Conservation (phyloP, 306 rosid species). For the Senna siamea region DNA sequence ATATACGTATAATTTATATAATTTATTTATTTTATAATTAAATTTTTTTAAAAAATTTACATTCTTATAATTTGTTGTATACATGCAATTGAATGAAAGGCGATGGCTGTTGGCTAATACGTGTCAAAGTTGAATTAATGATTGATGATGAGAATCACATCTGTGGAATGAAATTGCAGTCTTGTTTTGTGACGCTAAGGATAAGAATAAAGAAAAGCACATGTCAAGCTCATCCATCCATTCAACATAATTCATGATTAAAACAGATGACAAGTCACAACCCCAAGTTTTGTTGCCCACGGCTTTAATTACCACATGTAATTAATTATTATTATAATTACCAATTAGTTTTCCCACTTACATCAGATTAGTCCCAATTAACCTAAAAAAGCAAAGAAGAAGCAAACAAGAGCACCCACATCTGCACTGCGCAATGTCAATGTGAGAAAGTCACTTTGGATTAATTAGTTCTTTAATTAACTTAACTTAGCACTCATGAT, state of each 20-base stretch:
- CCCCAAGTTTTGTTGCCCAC: constrained; percentile 28
- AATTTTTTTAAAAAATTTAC: no score
- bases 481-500: background rate
- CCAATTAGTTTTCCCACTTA: constrained; percentile 50
- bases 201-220: constrained; percentile 5
- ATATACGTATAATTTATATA: no score
- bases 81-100: no score
- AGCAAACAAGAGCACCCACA: constrained; percentile 3
- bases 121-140: no score
- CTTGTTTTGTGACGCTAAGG: background rate
- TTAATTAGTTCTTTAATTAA: background rate
- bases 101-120: no score
- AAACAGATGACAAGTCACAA: background rate
- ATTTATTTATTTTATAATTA: no score
- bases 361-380: constrained; percentile 50
- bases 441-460: background rate
- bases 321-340: constrained; percentile 25
- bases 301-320: constrained; percentile 41
- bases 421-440: constrained; percentile 19
- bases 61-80: no score
- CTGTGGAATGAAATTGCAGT: no score
- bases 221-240: constrained; percentile 38
- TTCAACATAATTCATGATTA: constrained; percentile 38
- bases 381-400: background rate
- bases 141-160: no score